Base-by-base conservation (phyloP, 257 asterid species). In the Solanum medicagineum region DNA sequence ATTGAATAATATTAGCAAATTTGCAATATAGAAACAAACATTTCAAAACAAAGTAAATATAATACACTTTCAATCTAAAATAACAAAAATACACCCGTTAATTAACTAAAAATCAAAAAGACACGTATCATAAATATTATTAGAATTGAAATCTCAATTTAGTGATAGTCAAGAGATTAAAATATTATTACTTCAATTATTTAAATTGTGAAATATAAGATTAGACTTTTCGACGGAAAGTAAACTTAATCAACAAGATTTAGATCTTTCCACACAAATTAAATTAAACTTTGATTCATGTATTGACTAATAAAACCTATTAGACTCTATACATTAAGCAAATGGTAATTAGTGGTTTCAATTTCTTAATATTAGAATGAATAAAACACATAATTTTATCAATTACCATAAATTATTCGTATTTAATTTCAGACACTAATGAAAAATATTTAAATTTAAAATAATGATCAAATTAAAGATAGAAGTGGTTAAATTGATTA, bases 181-280 rank as follows among this genome's bases (percentile, higher is more conserved):
- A 68, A 68, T 66, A 12, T 6, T 2, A 22, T 62, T 62, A 26
- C 29, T 2, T 16, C 13, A 62, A 7, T 65, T 65, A 16, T 26
- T 65, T 29, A 9, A 29, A 4, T 65, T 8, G n/a, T 65, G 10
- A 55, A 55, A 55, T 7, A 17, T 47, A 26, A 62, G 13, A 62
- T 3, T 5, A 29, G 2, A 62, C 40, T 62, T 22, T 22, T 6
- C 36, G 4, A 7, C 69, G 10, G 12, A 47, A 22, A 32, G 7
- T 3, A 5, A 47, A 22, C 42, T 74, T 22, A 22, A 22, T 47
- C 44, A 74, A 74, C n/a, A 47, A 13, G 81, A 74, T 22, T 74
- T 45, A 74, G 81, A 74, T n/a, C 17, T 74, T 74, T 74, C 59
- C n/a, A 74, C 19, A 12, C 42, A 74, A 74, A 13, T 74, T 74